phyloP scores from a whole-genome alignment of 306 rosid genomes.

The Fragaria iinumae region DNA sequence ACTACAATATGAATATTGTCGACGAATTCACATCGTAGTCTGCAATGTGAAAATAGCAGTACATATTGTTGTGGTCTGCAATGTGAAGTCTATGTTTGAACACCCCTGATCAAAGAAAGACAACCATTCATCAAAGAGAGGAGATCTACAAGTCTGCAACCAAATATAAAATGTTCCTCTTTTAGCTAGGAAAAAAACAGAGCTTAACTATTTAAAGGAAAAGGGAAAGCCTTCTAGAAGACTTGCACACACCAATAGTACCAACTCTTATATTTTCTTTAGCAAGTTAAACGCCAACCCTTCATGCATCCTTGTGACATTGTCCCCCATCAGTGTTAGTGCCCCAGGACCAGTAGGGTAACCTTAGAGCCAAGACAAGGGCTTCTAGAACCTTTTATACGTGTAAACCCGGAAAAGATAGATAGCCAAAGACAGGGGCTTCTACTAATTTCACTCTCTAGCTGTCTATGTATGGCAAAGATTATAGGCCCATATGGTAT shows the following conservation, averaged over 20 bases:
- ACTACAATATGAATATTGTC: too few species aligned
- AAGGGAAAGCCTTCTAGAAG: slow-evolving; percentile 9
- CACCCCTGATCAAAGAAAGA: neutral
- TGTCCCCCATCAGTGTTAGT: neutral
- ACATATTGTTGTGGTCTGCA: neutral
- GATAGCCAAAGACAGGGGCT: neutral
- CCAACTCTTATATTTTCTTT: neutral
- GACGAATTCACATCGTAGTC: too few species aligned
- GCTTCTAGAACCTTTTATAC: slow-evolving; percentile 15
- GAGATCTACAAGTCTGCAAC: neutral
- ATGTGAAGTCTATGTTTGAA: neutral
- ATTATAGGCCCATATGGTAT: neutral
- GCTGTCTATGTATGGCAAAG: neutral
- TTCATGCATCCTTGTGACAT: neutral
- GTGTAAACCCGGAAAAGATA: neutral
- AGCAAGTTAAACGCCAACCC: neutral
- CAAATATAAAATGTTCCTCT: neutral
- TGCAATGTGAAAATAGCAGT: too few species aligned
- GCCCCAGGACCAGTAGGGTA: neutral
- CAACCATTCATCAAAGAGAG: neutral
- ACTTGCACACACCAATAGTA: neutral
- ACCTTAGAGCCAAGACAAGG: neutral
- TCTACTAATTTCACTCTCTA: neutral
- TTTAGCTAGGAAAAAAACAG: neutral
- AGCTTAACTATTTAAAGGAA: neutral